A percentile compares a stretch with the other conserved stretches of the same genome.
Evolutionary conservation across 2,329 filamentous ascomycete species (phyloP).

Genomic region (Bipolaris oryzae): DNA sequence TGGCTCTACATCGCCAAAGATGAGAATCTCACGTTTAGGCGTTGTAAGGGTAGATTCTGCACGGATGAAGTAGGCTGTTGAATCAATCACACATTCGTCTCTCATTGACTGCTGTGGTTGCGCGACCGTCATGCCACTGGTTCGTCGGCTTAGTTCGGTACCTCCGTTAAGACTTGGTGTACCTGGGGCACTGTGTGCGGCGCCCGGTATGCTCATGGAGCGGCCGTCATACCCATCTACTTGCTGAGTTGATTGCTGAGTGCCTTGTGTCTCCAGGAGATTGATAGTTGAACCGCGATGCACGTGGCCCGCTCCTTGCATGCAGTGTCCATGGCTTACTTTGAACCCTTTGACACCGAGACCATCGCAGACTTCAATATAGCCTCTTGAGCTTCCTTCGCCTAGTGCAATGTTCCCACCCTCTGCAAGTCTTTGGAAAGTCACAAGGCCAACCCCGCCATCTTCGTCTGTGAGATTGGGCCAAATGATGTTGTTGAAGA

Average conservation of each 20-base stretch:
- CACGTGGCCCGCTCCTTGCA: conserved; percentile 61
- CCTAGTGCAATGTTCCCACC: conserved; percentile 86
- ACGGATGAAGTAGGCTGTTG: conserved; percentile 91
- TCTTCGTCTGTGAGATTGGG: conserved; percentile 97
- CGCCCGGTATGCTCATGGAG: conserved; percentile 44
- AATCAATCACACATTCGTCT: conserved; percentile 74
- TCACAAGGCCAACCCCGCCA: conserved; percentile 88
- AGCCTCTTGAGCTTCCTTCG: conserved; percentile 78
- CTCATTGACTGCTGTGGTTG: conserved; percentile 26
- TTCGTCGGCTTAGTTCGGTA: conserved; percentile 26
- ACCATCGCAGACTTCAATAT: conserved; percentile 85
- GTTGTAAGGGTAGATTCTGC: conserved; percentile 59
- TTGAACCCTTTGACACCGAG: conserved; percentile 87
- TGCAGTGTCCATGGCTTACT: conserved; percentile 89
- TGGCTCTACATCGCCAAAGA: conserved; percentile 95
- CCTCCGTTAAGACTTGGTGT: conserved; percentile 38
- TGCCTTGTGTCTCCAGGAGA: conserved; percentile 44
- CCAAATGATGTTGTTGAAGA: conserved; percentile 99
- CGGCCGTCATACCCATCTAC: conserved; percentile 36
- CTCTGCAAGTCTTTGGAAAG: conserved; percentile 85
- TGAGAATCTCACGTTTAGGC: conserved; percentile 71
- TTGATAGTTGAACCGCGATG: conserved; percentile 54
- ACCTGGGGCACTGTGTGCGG: conserved; percentile 43
- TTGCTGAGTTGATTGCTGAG: conserved; percentile 24
- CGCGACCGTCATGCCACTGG: conserved; percentile 19